Evolutionary conservation across 1,284 basidiomycete genomes (phyloP), one percentile per base, ranked within the genome.

Genomic region (Ganoderma resinaceum): DNA sequence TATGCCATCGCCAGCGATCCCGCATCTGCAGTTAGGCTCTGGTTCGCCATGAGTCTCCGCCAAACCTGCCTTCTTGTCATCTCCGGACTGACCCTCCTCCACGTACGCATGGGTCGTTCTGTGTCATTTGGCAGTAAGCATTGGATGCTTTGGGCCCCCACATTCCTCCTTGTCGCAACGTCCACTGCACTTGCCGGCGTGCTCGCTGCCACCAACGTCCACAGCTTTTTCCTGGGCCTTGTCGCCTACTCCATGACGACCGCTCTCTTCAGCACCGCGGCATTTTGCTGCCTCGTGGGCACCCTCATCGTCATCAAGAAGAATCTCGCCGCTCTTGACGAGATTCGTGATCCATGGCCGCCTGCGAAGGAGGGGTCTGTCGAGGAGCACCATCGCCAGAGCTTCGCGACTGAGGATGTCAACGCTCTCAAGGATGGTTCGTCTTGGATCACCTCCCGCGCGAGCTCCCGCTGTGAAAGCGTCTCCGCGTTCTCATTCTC

Each of bases 401-500:
- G 89, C 0, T 90, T 91, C 73, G 83, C 85, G 20, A 88, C 88
- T 0, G 89, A 91, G 72, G 91, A 92, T 63, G 81, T 92, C 65
- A 88, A 92, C 69, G 89, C 81, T 9, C 82, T 92, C 65, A 87
- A 87, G 49, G 90, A 92, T 70, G 89, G 90, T 60, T 87, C 86
- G 65, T 92, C 91, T 20, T 92, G 91, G 91, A 87, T 93, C 68
- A 91, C 91, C 1, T 92, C 91, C 58, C 84, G 86, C 53, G 82
- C 85, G 4, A 84, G 83, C 71, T 81, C 89, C n/a, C 85, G 83
- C 46, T 86, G 81, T 64, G 83, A 85, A 59, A 90, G 89, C 1
- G 78, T 87, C 23, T 91, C 90, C 12, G 84, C 85, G 23, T 92
- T 90, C 85, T 91, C 90, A 0, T 91, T 91, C 78, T 89, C 89